Conservation (phyloP, 2,329 filamentous ascomycete species). For the Cladosporium phlei region DNA sequence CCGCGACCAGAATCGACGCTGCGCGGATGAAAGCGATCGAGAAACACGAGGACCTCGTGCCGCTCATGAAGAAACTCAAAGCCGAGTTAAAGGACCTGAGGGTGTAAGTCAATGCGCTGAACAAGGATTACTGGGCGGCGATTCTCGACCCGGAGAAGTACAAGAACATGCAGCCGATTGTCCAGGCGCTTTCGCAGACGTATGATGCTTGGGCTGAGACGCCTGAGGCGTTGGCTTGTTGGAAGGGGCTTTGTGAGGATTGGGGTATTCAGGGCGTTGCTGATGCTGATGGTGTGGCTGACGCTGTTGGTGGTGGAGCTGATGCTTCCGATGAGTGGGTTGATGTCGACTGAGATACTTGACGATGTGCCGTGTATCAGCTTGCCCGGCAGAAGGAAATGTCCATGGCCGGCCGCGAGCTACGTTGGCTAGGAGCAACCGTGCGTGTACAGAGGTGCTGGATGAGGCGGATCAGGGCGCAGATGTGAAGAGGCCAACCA, state of each 20-base stretch:
- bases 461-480: no score
- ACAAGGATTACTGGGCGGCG: background rate
- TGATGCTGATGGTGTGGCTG: no score
- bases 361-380: no score
- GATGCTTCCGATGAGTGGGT: no score
- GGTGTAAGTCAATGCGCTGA: background rate
- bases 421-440: no score
- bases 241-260: background rate
- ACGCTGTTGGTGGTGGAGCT: no score
- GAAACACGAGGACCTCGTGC: background rate
- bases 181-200: background rate
- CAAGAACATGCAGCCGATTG: background rate
- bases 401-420: no score
- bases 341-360: no score
- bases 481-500: no score
- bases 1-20: background rate
- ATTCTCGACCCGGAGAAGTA: background rate
- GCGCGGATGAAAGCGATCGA: background rate
- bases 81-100: background rate
- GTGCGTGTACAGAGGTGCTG: no score
- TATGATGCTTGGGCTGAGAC: slow-evolving; percentile 4
- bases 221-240: background rate
- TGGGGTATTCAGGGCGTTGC: no score
- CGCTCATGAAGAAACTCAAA: background rate
- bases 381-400: no score